phyloP scores from a whole-genome alignment of 306 rosid genomes.

The Vigna trinervia region DNA sequence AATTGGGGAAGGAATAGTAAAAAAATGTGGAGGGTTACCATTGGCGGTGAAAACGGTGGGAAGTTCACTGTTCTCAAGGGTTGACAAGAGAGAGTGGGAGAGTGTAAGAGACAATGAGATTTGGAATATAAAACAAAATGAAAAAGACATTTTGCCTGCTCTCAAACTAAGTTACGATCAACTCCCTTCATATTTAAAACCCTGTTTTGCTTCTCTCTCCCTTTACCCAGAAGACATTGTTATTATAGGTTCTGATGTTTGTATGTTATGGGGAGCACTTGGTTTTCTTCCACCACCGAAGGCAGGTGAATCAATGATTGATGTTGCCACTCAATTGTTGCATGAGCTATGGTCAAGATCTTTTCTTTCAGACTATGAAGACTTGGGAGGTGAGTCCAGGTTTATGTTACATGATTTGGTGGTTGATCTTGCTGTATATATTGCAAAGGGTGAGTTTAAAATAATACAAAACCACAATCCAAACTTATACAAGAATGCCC shows the following conservation, averaged over 20 bases:
- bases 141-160: background rate
- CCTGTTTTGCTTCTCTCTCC: background rate
- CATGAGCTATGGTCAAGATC: background rate
- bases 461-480: background rate
- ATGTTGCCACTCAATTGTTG: background rate
- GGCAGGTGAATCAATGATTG: no score
- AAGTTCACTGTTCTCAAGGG: background rate
- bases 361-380: background rate
- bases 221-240: background rate
- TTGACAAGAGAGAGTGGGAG: background rate
- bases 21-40: background rate
- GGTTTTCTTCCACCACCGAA: background rate
- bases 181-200: background rate
- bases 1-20: background rate
- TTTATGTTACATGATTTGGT: background rate
- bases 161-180: background rate
- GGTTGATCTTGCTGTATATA: background rate
- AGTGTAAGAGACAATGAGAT: background rate
- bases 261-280: background rate
- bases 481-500: background rate
- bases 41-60: background rate
- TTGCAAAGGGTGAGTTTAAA: background rate
- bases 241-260: accelerated
- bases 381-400: accelerated
- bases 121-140: background rate